Evolutionary conservation across 1,284 basidiomycete genomes (phyloP).

Genomic region (Fomes fomentarius): DNA sequence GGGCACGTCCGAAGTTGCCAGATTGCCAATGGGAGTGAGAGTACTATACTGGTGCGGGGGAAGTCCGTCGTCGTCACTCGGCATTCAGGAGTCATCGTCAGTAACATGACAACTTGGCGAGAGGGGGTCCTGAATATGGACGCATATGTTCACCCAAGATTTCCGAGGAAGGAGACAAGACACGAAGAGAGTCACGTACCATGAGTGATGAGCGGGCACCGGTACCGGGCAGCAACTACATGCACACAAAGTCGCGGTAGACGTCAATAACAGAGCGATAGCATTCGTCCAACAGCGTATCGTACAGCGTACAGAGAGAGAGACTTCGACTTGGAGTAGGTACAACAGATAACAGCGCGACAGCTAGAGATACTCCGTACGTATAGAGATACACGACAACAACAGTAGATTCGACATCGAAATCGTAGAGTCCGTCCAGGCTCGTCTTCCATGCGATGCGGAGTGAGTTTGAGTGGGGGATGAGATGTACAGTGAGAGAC

Average conservation of each 20-base stretch:
- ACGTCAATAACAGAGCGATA: background rate
- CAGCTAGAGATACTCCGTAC: conserved; percentile 9
- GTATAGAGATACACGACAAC: conserved; percentile 15
- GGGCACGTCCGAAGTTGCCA: no score
- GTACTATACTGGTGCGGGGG: no score
- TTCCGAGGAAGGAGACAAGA: no score
- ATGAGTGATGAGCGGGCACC: no score
- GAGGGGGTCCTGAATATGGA: no score
- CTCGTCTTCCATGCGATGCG: conserved; percentile 10
- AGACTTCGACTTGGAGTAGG: conserved; percentile 1
- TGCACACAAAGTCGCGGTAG: background rate
- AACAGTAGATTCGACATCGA: background rate
- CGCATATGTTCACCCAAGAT: no score
- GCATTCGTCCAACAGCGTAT: background rate
- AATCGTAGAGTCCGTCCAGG: conserved; percentile 7
- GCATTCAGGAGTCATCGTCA: no score
- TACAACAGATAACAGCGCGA: conserved; percentile 6
- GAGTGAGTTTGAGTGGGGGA: background rate
- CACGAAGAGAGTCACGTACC: no score
- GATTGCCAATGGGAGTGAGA: no score
- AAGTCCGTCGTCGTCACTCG: no score
- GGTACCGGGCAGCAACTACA: no score
- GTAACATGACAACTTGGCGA: no score
- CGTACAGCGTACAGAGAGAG: background rate
- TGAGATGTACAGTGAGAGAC: background rate